Conservation (phyloP, 1,284 basidiomycete genomes). For the Trichosporon asahii region DNA sequence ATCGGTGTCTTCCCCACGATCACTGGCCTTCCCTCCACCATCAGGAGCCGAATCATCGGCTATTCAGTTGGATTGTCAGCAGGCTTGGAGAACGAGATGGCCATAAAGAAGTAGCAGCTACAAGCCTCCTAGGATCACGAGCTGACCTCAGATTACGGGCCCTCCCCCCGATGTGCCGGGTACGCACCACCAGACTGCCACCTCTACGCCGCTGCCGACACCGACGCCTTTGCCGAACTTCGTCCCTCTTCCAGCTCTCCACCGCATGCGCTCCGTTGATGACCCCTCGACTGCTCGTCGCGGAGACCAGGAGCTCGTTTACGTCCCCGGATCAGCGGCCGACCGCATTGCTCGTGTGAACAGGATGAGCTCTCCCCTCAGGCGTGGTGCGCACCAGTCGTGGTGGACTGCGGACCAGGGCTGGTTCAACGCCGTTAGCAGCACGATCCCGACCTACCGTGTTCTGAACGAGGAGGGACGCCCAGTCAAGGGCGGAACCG, state of each 20-base stretch:
- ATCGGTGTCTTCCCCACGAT: neutral
- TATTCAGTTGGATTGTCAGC: no score
- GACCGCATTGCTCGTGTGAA: constrained; percentile 36
- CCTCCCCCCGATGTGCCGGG: constrained; percentile 40
- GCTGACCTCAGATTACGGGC: constrained; percentile 41
- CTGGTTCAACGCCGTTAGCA: constrained; percentile 49
- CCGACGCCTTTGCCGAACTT: constrained; percentile 40
- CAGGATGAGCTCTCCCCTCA: constrained; percentile 40
- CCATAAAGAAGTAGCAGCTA: no score
- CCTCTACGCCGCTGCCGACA: constrained; percentile 33
- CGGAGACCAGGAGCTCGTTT: constrained; percentile 30
- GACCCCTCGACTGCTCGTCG: constrained; percentile 22
- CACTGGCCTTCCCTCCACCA: neutral
- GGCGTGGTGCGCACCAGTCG: constrained; percentile 48
- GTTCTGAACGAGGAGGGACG: constrained; percentile 73
- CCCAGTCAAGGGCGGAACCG: constrained; percentile 65
- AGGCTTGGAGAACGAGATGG: no score
- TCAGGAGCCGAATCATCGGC: no score
- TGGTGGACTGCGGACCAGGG: constrained; percentile 48
- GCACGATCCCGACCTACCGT: constrained; percentile 69
- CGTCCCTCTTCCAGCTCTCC: constrained; percentile 29
- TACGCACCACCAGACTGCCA: constrained; percentile 28
- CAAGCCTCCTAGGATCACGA: no score
- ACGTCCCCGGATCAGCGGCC: constrained; percentile 39
- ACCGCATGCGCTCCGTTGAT: constrained; percentile 24